Evolutionary conservation across 2,329 filamentous ascomycete genomes (phyloP).

Genomic region (Penicillium sp.): DNA sequence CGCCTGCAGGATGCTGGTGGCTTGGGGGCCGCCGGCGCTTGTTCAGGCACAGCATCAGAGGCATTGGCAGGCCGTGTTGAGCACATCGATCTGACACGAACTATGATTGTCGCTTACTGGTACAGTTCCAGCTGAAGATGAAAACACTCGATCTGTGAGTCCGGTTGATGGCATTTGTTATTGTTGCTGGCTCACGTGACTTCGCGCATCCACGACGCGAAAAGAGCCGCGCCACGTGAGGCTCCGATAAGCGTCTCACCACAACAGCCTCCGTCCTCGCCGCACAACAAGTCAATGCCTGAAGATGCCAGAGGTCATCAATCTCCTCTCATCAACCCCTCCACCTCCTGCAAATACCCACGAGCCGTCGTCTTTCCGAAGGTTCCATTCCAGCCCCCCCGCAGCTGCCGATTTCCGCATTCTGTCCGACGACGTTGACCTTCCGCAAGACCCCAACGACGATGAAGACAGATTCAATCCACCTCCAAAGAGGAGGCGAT

Average conservation of each 20-base stretch:
- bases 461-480: slow-evolving; percentile 27
- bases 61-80: too few relatives aligned
- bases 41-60: too few relatives aligned
- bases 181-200: background rate
- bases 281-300: background rate
- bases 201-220: background rate
- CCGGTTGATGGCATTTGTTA: background rate
- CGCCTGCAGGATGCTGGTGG: too few relatives aligned
- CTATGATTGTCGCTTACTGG: too few relatives aligned
- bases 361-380: slow-evolving; percentile 22
- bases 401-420: slow-evolving; percentile 13
- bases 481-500: slow-evolving; percentile 37
- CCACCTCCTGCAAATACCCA: slow-evolving; percentile 26
- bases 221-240: slow-evolving; percentile 1
- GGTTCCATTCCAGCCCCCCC: slow-evolving; percentile 20
- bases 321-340: slow-evolving; percentile 43
- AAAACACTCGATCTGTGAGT: too few relatives aligned
- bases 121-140: too few relatives aligned
- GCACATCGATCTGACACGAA: too few relatives aligned
- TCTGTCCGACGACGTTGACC: slow-evolving; percentile 36
- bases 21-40: too few relatives aligned
- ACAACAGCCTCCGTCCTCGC: background rate
- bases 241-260: background rate
- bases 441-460: slow-evolving; percentile 33
- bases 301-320: slow-evolving; percentile 46